Evolutionary conservation across 2,329 filamentous ascomycete genomes (phyloP).

Genomic region (Colletotrichum theobromicola): DNA sequence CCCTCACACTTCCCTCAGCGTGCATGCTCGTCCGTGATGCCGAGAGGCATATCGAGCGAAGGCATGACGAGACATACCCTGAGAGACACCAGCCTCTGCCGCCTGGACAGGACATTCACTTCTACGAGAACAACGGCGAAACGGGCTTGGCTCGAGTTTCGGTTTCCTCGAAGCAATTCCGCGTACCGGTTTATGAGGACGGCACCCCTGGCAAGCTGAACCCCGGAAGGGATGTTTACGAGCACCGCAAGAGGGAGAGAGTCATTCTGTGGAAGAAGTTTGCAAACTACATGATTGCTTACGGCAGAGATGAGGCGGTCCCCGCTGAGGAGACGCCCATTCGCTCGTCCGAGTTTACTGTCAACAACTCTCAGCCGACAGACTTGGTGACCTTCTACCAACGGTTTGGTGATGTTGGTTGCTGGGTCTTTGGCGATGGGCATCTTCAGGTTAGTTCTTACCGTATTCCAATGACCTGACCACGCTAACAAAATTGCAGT

Average conservation of each 20-base stretch:
- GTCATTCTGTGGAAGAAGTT: constrained; percentile 76
- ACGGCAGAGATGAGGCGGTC: constrained; percentile 72
- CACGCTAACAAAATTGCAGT: constrained; percentile 50
- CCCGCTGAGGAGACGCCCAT: constrained; percentile 51
- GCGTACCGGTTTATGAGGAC: constrained; percentile 59
- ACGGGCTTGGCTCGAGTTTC: constrained; percentile 67
- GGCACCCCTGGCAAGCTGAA: constrained; percentile 66
- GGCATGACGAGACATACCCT: constrained; percentile 57
- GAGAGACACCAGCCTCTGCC: constrained; percentile 69
- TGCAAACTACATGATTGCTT: constrained; percentile 76
- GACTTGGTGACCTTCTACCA: constrained; percentile 82
- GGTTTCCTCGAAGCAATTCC: constrained; percentile 68
- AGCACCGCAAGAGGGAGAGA: constrained; percentile 69
- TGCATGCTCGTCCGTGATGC: constrained; percentile 75
- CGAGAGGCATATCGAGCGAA: constrained; percentile 71
- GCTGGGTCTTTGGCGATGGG: constrained; percentile 82
- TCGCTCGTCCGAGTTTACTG: constrained; percentile 32
- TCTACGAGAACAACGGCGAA: constrained; percentile 75
- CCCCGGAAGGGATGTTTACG: constrained; percentile 67
- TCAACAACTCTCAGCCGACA: constrained; percentile 38
- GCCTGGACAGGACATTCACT: constrained; percentile 70
- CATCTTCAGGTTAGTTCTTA: constrained; percentile 68
- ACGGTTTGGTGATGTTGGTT: constrained; percentile 79
- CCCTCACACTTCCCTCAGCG: constrained; percentile 67
- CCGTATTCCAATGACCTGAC: background rate